These are phyloP conservation scores for Raddia guianensis DNA, from an alignment of 176 grass and related monocot species.

Conservation along the genomic window DNA sequence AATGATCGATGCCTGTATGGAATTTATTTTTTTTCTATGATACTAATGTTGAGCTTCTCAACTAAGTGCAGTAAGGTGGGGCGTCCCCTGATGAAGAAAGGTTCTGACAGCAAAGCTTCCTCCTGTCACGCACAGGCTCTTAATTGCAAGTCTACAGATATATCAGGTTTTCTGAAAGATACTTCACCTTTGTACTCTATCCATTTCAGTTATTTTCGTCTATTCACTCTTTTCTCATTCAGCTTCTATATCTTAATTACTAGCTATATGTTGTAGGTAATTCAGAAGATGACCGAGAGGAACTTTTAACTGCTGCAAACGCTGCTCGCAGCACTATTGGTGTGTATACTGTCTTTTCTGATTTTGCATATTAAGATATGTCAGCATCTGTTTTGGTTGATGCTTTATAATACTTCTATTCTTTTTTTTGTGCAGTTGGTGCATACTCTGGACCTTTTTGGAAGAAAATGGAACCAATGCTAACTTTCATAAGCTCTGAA, in stretches of 20 bases:
- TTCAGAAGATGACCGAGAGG: slow-evolving; percentile 75
- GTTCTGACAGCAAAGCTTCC: slow-evolving; percentile 65
- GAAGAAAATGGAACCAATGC: slow-evolving; percentile 90
- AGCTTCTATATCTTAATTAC: slow-evolving; percentile 26
- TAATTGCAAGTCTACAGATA: slow-evolving; percentile 48
- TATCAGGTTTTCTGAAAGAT: slow-evolving; percentile 49
- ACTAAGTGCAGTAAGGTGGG: slow-evolving; percentile 66
- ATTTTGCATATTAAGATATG: slow-evolving; percentile 5
- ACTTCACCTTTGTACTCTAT: slow-evolving; percentile 22
- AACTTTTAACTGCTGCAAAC: slow-evolving; percentile 78
- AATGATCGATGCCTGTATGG: neutral
- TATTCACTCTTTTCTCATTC: neutral
- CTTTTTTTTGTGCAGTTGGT: slow-evolving; percentile 51
- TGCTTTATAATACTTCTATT: slow-evolving; percentile 26
- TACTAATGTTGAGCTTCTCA: slow-evolving; percentile 38
- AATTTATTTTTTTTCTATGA: slow-evolving; percentile 27
- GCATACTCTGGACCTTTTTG: slow-evolving; percentile 76
- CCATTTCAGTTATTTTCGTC: neutral
- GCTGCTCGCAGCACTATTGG: slow-evolving; percentile 71
- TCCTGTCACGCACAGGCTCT: slow-evolving; percentile 48
- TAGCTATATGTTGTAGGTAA: slow-evolving; percentile 58
- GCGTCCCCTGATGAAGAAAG: slow-evolving; percentile 60
- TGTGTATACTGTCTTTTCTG: slow-evolving; percentile 41
- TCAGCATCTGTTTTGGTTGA: slow-evolving; percentile 13
- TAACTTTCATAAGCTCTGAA: slow-evolving; percentile 57